Conservation (phyloP, 1,139 yeast genomes). For the Kurtzmaniella quercitrusa region DNA sequence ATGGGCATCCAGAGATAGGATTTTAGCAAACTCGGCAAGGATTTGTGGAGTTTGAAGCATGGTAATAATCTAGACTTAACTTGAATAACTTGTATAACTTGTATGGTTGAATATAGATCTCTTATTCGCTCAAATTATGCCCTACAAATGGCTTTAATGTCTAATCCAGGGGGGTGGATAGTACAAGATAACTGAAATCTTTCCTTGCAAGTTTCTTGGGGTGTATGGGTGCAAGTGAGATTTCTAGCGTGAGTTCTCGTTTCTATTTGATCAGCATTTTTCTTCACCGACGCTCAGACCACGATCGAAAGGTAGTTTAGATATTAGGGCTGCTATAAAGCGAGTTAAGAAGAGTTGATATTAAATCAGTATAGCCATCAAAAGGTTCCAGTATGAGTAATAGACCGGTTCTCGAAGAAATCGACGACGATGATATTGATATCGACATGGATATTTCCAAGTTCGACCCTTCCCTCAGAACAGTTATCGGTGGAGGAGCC, state of each 20-base stretch:
- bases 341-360: background rate
- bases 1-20: background rate
- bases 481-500: slow-evolving; percentile 62
- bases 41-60: background rate
- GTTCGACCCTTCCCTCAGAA: slow-evolving; percentile 69
- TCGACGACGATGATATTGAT: slow-evolving; percentile 85
- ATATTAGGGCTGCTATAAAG: background rate
- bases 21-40: background rate
- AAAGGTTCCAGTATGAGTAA: slow-evolving; percentile 26
- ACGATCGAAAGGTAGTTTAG: background rate
- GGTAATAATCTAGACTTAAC: too few relatives aligned
- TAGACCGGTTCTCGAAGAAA: slow-evolving; percentile 80
- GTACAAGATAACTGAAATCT: background rate
- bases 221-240: background rate
- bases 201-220: background rate
- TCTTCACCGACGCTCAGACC: background rate
- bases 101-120: too few relatives aligned
- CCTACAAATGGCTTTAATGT: too few relatives aligned
- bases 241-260: background rate
- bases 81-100: too few relatives aligned
- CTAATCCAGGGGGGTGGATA: too few relatives aligned
- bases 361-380: background rate
- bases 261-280: background rate
- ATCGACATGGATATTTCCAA: slow-evolving; percentile 92
- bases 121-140: too few relatives aligned